These are phyloP conservation scores for Sporothrix schenckii DNA, from an alignment of 2,329 filamentous ascomycete species.

Conservation along the genomic window DNA sequence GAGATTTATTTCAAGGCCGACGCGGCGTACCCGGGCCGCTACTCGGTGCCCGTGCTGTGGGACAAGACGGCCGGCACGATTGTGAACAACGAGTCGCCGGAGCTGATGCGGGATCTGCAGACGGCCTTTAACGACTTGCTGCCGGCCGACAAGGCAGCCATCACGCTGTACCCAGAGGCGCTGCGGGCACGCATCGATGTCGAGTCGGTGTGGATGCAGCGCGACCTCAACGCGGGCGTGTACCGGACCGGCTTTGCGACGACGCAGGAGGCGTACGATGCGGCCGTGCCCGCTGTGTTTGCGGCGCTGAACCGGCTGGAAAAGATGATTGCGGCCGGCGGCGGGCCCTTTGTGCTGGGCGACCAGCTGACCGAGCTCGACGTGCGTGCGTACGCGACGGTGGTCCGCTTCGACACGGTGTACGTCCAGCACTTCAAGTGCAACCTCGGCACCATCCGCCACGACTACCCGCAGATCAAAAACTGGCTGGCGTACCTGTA, in stretches of 20 bases:
- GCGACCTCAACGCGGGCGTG: constrained; percentile 61
- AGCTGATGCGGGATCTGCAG: constrained; percentile 62
- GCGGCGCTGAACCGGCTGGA: constrained; percentile 63
- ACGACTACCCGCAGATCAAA: constrained; percentile 62
- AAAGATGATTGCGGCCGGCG: constrained; percentile 43
- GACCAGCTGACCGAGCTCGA: constrained; percentile 61
- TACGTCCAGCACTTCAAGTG: constrained; percentile 71
- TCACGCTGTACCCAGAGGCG: constrained; percentile 57
- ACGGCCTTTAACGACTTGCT: constrained; percentile 57
- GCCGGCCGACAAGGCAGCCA: constrained; percentile 43
- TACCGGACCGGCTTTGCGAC: constrained; percentile 64
- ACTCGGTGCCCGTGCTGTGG: constrained; percentile 65
- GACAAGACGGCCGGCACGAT: constrained; percentile 59
- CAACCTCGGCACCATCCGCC: constrained; percentile 62
- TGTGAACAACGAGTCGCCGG: constrained; percentile 64
- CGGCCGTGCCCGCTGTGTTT: constrained; percentile 58
- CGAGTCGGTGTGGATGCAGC: constrained; percentile 57
- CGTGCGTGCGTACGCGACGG: constrained; percentile 58
- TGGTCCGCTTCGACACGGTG: constrained; percentile 62
- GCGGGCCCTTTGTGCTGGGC: constrained; percentile 60
- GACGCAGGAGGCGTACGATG: constrained; percentile 59
- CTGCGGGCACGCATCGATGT: constrained; percentile 56
- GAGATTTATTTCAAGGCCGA: constrained; percentile 66
- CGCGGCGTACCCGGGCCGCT: constrained; percentile 61
- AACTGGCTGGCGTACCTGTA: constrained; percentile 65